Evolutionary conservation across 345 rosid genomes (phyloP).

Genomic region (Mangifera indica): DNA sequence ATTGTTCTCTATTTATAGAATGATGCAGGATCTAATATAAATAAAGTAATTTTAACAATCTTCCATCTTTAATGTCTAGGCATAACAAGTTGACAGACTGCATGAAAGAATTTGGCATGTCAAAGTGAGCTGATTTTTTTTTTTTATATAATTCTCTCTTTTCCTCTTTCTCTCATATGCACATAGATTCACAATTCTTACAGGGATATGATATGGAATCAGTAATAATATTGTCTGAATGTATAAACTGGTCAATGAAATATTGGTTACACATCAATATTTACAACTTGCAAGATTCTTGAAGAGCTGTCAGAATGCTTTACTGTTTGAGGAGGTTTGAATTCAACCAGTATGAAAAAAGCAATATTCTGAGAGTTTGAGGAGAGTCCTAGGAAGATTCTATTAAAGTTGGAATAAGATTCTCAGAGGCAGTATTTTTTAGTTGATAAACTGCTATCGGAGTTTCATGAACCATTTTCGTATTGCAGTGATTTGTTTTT

Average conservation of each 20-base stretch:
- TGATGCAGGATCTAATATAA: conserved; percentile 2
- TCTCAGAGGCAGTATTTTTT: not conserved
- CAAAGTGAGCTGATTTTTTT: conserved; percentile 46
- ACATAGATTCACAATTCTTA: not conserved
- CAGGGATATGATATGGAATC: not conserved
- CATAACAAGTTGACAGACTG: conserved; percentile 71
- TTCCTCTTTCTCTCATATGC: not conserved
- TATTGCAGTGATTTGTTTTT: not conserved
- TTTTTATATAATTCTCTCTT: not conserved
- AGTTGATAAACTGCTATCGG: not conserved
- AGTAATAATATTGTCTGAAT: not conserved
- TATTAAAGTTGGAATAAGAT: not conserved
- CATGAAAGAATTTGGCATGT: conserved; percentile 62
- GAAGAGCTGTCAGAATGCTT: not conserved
- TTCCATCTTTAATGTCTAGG: conserved; percentile 43
- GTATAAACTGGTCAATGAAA: not conserved
- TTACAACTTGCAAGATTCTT: not conserved
- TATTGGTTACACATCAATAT: not conserved
- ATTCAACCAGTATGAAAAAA: not conserved
- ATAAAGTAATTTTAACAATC: not conserved
- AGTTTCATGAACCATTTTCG: not conserved
- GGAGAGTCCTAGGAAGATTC: not conserved
- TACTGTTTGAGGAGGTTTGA: not conserved
- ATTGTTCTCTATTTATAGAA: conserved; percentile 3
- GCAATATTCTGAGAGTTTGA: not conserved